Evolutionary conservation across 192 early-diverging fungal genomes (phyloP), one percentile per base, ranked within the genome.

Genomic region (Oehlia diaphana): DNA sequence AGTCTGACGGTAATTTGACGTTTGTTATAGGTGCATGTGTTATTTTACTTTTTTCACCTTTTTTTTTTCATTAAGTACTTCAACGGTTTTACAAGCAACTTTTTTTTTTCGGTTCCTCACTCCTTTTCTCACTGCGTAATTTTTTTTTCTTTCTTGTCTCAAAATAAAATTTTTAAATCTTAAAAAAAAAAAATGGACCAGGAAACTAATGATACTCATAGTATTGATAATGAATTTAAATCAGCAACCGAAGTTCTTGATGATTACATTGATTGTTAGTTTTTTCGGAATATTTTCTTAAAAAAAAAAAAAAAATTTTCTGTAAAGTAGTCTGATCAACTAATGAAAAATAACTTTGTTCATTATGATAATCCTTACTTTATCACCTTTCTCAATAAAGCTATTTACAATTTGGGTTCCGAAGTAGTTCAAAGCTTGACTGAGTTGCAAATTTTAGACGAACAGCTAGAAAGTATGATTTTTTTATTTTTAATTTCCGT

Each of bases 131-230:
- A 33, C 31, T 66, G 9, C 31, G 14, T 14, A 10, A 31, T 31
- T 66, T 26, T 66, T 26, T 37, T 37, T 35, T 69, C 21, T 21
- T 26, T 66, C 10, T 65, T 4, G n/a, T 65, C 28, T 65, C 9
- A 26, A 65, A 65, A 65, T 13, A 28, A 65, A 64, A 65, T 14
- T 10, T 10, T 66, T 28, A 63, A 63, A 14, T 37, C 19, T 37
- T 69, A 7, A 69, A 69, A 69, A 69, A 69, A 68, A 69, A 69
- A 42, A 69, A 69, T 69, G 67, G 67, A 69, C 28, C 14, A 31
- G 42, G 67, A 69, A 37, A 31, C 19, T 69, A 31, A 69, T 37
- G 31, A 69, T 69, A 69, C 26, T 3, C 19, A 68, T 35, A 19
- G 37, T 70, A 19, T 33, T 70, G 16, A 39, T 39, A 70, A 42